phyloP scores from a whole-genome alignment of 768 basidiomycete genomes.

The Panellus pusillus region DNA sequence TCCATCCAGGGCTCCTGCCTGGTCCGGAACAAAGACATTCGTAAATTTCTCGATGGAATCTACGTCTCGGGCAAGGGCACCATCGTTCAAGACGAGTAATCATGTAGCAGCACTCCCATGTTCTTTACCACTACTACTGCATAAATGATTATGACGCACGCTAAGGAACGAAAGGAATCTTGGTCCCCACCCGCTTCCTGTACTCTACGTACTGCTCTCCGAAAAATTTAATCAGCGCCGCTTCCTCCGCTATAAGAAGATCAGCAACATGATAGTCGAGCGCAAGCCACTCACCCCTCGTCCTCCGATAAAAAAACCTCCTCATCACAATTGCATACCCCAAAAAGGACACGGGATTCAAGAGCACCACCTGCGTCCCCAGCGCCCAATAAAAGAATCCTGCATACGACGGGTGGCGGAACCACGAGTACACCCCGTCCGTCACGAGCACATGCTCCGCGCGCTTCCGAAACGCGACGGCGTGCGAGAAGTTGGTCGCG shows the following conservation, averaged over 20 bases:
- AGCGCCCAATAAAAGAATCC: slow-evolving; percentile 99
- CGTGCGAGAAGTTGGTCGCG: slow-evolving; percentile 89
- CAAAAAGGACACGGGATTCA: slow-evolving; percentile 76
- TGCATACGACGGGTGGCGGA: slow-evolving; percentile 93
- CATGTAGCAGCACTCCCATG: slow-evolving; percentile 25
- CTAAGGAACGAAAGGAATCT: slow-evolving; percentile 82
- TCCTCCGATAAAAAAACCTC: slow-evolving; percentile 85
- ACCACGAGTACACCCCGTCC: slow-evolving; percentile 87
- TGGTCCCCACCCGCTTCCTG: slow-evolving; percentile 73
- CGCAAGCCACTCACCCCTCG: slow-evolving; percentile 55
- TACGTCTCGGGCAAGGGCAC: slow-evolving; percentile 86
- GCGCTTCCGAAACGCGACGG: slow-evolving; percentile 74
- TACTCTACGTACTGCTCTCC: slow-evolving; percentile 85
- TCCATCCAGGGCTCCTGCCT: slow-evolving; percentile 95
- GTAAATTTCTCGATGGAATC: slow-evolving; percentile 96
- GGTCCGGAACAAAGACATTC: slow-evolving; percentile 99
- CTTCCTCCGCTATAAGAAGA: slow-evolving; percentile 69
- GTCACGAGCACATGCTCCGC: slow-evolving; percentile 80
- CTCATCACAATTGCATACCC: slow-evolving; percentile 71
- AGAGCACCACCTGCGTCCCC: slow-evolving; percentile 88
- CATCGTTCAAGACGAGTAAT: slow-evolving; percentile 49
- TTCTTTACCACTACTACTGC: slow-evolving; percentile 18
- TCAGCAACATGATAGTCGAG: background rate
- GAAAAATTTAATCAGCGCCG: slow-evolving; percentile 79
- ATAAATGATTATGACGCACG: slow-evolving; percentile 12